Evolutionary conservation across 2,329 filamentous ascomycete genomes (phyloP).

Genomic region (Sporothrix sp.): DNA sequence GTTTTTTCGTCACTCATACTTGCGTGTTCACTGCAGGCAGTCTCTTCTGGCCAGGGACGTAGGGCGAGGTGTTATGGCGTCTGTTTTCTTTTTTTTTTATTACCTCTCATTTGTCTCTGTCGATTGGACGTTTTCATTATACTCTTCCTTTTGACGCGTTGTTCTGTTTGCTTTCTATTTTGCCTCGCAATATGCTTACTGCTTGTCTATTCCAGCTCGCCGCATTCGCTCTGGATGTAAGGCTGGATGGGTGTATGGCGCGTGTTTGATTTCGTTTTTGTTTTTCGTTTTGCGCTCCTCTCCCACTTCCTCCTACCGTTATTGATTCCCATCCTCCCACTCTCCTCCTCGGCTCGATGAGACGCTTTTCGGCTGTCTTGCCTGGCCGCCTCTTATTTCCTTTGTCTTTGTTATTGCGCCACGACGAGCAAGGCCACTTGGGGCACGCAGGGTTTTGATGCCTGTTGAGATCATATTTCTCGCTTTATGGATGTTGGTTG

Average conservation of each 20-base stretch:
- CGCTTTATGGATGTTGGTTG: background rate
- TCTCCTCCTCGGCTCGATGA: background rate
- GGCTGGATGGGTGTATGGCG: background rate
- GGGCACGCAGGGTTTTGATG: background rate
- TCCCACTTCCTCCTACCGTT: background rate
- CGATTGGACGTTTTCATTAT: background rate
- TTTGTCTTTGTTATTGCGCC: background rate
- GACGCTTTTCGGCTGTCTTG: background rate
- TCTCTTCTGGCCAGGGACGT: slow-evolving; percentile 10
- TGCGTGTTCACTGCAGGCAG: background rate
- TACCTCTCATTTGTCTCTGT: background rate
- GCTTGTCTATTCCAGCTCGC: background rate
- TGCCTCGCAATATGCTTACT: background rate
- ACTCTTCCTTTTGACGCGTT: background rate
- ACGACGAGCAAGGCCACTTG: slow-evolving; percentile 1
- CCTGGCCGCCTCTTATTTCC: background rate
- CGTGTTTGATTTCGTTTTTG: background rate
- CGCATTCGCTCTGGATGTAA: background rate
- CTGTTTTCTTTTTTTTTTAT: background rate
- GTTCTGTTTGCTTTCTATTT: background rate
- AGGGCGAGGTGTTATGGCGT: slow-evolving; percentile 32
- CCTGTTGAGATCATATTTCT: background rate
- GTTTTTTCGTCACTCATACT: slow-evolving; percentile 11
- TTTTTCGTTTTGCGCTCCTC: background rate
- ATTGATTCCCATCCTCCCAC: background rate